phyloP scores from a whole-genome alignment of 768 basidiomycete species.

The Kwoniella dendrophila region DNA sequence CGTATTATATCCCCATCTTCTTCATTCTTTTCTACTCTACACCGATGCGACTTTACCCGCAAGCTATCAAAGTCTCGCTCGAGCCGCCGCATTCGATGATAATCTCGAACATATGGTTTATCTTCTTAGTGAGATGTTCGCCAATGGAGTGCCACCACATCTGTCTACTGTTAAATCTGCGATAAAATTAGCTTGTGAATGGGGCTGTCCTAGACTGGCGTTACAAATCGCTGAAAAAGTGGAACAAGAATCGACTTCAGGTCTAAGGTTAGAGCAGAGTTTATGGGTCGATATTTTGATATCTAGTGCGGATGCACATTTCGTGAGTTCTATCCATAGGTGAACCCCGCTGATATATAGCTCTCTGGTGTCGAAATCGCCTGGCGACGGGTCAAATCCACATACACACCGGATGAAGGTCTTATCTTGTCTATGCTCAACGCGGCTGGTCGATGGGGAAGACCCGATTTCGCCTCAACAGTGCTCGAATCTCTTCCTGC shows the following conservation, averaged over 20 bases:
- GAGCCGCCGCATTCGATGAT: slow-evolving; percentile 60
- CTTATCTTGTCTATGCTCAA: slow-evolving; percentile 69
- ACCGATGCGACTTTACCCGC: slow-evolving; percentile 41
- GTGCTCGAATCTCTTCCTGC: slow-evolving; percentile 66
- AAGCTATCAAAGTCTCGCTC: slow-evolving; percentile 60
- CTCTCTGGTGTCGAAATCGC: slow-evolving; percentile 66
- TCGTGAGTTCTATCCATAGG: slow-evolving; percentile 62
- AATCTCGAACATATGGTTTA: slow-evolving; percentile 71
- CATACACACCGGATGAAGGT: slow-evolving; percentile 73
- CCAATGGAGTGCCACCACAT: slow-evolving; percentile 61
- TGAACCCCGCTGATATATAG: slow-evolving; percentile 56
- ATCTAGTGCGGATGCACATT: slow-evolving; percentile 67
- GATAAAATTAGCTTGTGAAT: slow-evolving; percentile 63
- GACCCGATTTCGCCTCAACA: slow-evolving; percentile 69
- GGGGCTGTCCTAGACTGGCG: slow-evolving; percentile 68
- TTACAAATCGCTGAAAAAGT: slow-evolving; percentile 69
- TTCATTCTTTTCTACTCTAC: slow-evolving; percentile 61
- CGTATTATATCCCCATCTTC: slow-evolving; percentile 37
- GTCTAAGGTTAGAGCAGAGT: slow-evolving; percentile 60
- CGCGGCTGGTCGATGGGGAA: slow-evolving; percentile 72
- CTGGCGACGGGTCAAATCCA: slow-evolving; percentile 66
- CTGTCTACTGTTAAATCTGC: slow-evolving; percentile 62
- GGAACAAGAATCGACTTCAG: slow-evolving; percentile 62
- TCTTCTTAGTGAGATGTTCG: slow-evolving; percentile 65
- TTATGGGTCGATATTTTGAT: slow-evolving; percentile 71